These are phyloP conservation scores for Phialophora expanda DNA, from an alignment of 2,329 filamentous ascomycete species.

Conservation along the genomic window DNA sequence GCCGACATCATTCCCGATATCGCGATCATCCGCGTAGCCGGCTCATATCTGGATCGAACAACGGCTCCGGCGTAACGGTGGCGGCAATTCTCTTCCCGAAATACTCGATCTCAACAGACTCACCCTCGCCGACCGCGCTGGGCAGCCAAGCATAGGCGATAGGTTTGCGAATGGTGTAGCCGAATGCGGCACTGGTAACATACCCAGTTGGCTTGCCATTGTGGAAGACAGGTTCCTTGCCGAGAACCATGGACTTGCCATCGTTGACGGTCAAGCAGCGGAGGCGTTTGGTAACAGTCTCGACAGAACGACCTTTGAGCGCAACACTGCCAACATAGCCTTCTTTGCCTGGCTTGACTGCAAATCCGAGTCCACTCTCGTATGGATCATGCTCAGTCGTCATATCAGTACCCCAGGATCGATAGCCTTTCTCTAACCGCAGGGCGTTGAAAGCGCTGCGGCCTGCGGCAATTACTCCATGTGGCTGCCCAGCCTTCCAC, in stretches of 20 bases:
- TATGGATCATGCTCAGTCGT: slow-evolving; percentile 66
- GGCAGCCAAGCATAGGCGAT: slow-evolving; percentile 66
- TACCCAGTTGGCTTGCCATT: slow-evolving; percentile 59
- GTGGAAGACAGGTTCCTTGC: slow-evolving; percentile 66
- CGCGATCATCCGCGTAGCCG: slow-evolving; percentile 42
- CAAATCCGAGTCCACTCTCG: slow-evolving; percentile 62
- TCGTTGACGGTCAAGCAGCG: slow-evolving; percentile 63
- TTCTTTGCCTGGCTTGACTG: slow-evolving; percentile 49
- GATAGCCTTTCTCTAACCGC: slow-evolving; percentile 65
- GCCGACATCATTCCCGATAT: neutral
- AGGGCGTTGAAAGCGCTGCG: slow-evolving; percentile 64
- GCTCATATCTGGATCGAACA: slow-evolving; percentile 53
- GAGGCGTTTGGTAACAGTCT: slow-evolving; percentile 44
- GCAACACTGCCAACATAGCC: slow-evolving; percentile 60
- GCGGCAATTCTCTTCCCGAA: slow-evolving; percentile 62
- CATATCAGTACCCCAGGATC: slow-evolving; percentile 64
- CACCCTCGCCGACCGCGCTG: slow-evolving; percentile 53
- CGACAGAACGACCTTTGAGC: slow-evolving; percentile 50
- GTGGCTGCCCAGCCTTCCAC: slow-evolving; percentile 59
- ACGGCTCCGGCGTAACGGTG: slow-evolving; percentile 59
- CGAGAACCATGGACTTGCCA: slow-evolving; percentile 61
- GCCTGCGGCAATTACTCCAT: slow-evolving; percentile 65
- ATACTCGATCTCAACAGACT: slow-evolving; percentile 65
- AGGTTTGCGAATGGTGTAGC: slow-evolving; percentile 63
- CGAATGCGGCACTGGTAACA: slow-evolving; percentile 66